These are phyloP conservation scores for Mucor plumbeus DNA, from an alignment of 371 early-diverging fungal species.

Conservation along the genomic window DNA sequence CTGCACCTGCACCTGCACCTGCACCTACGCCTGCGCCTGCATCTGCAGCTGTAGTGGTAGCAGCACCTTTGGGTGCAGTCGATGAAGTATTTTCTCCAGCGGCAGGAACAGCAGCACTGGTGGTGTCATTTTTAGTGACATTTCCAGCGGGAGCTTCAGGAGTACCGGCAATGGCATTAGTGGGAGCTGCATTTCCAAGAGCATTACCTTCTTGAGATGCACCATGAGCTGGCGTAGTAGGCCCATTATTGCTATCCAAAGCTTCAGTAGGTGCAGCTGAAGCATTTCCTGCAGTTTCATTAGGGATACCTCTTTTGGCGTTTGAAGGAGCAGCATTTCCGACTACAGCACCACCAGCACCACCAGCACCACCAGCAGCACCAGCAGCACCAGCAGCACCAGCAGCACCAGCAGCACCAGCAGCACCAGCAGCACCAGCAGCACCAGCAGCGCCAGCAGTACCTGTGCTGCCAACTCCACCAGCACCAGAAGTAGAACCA, in stretches of 20 bases:
- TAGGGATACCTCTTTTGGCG: background rate
- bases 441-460: background rate
- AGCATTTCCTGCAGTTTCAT: background rate
- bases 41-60: background rate
- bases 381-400: background rate
- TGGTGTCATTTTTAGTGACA: background rate
- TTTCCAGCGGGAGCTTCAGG: background rate
- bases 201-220: background rate
- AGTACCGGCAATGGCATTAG: constrained; percentile 2
- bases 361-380: background rate
- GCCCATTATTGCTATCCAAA: background rate
- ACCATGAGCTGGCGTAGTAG: background rate
- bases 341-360: background rate
- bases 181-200: background rate
- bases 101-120: background rate
- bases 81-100: background rate
- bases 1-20: background rate
- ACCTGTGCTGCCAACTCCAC: background rate
- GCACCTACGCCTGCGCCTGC: no score
- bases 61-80: background rate
- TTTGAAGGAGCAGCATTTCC: background rate
- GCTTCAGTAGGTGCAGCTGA: background rate
- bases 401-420: background rate
- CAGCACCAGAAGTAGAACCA: background rate
- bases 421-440: constrained; percentile 5